Percentiles rank a stretch among this genome's conserved stretches.
Conservation (phyloP, 148 eudicot genomes). For the Rhododendron simsii region DNA sequence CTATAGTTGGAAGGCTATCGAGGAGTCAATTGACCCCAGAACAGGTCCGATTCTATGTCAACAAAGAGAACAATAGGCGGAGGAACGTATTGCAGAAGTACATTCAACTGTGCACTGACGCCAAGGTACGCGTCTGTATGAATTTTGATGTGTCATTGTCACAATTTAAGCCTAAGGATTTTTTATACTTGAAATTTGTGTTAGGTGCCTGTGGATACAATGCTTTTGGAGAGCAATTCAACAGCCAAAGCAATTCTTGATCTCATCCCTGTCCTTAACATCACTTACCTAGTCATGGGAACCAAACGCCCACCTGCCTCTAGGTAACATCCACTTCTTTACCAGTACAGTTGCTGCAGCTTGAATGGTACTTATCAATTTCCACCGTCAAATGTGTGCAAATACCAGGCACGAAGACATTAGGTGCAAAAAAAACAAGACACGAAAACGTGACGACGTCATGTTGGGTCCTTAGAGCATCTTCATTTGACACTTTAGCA, state of each 20-base stretch:
- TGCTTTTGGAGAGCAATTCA: conserved; percentile 55
- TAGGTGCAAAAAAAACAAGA: not conserved
- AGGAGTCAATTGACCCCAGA: conserved; percentile 55
- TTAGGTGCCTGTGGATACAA: conserved; percentile 55
- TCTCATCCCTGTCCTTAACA: conserved; percentile 51
- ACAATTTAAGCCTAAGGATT: not conserved
- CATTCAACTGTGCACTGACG: conserved; percentile 44
- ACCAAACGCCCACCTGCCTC: conserved; percentile 37
- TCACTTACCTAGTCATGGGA: conserved; percentile 57
- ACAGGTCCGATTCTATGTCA: conserved; percentile 35
- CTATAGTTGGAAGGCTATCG: conserved; percentile 57
- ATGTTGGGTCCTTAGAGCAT: not conserved
- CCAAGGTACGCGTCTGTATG: conserved; percentile 26
- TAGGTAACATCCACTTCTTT: conserved; percentile 22
- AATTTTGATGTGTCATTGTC: not conserved
- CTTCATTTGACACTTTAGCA: too few relatives aligned
- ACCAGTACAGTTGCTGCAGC: too few relatives aligned
- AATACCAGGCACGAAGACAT: too few relatives aligned
- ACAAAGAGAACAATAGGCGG: conserved; percentile 47
- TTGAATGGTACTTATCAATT: too few relatives aligned
- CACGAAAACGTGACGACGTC: not conserved
- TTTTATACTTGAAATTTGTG: not conserved
- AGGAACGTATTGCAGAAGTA: conserved; percentile 47
- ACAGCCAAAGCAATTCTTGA: conserved; percentile 49
- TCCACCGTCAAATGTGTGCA: not conserved